Base-by-base conservation (phyloP, 768 basidiomycete genomes). In the Podaxis sp. region DNA sequence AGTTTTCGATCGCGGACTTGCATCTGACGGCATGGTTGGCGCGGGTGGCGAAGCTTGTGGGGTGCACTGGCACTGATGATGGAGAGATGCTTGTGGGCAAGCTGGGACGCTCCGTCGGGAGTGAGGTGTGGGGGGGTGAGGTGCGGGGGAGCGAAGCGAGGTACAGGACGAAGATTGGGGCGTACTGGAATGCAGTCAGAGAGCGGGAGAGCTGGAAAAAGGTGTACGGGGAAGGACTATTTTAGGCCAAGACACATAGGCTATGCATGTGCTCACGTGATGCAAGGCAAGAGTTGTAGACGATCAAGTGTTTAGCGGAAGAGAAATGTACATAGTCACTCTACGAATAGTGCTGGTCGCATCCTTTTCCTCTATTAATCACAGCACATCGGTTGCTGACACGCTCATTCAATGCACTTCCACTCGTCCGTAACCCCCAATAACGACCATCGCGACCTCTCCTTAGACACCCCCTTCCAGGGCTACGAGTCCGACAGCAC, bases 1-100 rank as follows among this genome's bases (percentile, higher is more conserved):
- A 95, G 65, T 72, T 93, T 67, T 92, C 89, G 5, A 75, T 93
- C 52, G 90, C 88, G 13, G 94, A 95, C 70, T 75, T 94, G 59
- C 93, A 94, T 69, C 81, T 94, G 19, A 86, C 85, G 8, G 86
- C 85, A 27, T 96, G 91, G 92, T 70, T 94, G 36, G 75, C 84
- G 9, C 81, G 85, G 27, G 66, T 93, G 3, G 82, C 86, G 22
- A 71, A 67, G 55, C 76, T 92, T 19, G 77, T 82, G 0, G 90
- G 88, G 1, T 91, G 84, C 0, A 71, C 71, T 25, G 70, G 67
- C 0, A 72, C 65, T 4, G 83, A 88, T 43, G 80, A 83, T 65
- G 86, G 90, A 2, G 74, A 79, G 43, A 73, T 71, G 0, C 80
- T 78, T 5, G 75, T 86, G 11, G 73, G 65, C 56, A 86, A 81